A percentile compares a stretch with the other conserved stretches of the same genome.
phyloP scores from a whole-genome alignment of 148 eudicot genomes.

The Heliamphora exappendiculata region DNA sequence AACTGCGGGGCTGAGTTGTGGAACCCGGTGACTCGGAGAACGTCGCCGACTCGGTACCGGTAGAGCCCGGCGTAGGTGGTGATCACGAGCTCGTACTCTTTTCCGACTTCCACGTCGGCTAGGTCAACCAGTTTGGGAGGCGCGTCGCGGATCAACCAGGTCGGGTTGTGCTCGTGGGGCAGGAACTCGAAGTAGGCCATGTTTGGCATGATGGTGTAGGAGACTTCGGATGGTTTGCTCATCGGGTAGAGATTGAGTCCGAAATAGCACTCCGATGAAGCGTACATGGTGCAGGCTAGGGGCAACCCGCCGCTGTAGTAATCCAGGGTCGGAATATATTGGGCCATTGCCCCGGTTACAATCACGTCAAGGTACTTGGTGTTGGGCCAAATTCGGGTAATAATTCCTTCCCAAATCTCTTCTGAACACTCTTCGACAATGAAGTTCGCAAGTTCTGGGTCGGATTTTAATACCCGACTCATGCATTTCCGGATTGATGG shows the following conservation, averaged over 20 bases:
- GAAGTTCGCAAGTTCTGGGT: slow-evolving; percentile 48
- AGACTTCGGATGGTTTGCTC: slow-evolving; percentile 70
- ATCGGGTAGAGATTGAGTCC: slow-evolving; percentile 78
- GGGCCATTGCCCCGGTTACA: slow-evolving; percentile 88
- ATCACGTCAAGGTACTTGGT: slow-evolving; percentile 75
- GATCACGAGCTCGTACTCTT: slow-evolving; percentile 81
- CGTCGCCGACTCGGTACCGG: slow-evolving; percentile 81
- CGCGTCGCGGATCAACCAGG: slow-evolving; percentile 20
- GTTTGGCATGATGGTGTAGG: slow-evolving; percentile 92
- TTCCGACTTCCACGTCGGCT: slow-evolving; percentile 65
- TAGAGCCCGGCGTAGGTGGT: slow-evolving; percentile 72
- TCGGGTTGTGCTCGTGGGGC: slow-evolving; percentile 33
- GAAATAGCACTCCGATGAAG: slow-evolving; percentile 74
- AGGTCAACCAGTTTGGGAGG: slow-evolving; percentile 49
- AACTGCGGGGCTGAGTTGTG: slow-evolving; percentile 87
- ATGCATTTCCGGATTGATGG: slow-evolving; percentile 26
- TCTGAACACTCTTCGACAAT: slow-evolving; percentile 31
- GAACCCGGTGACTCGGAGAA: slow-evolving; percentile 81
- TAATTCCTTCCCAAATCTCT: slow-evolving; percentile 71
- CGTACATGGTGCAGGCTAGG: slow-evolving; percentile 72
- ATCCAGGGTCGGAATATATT: slow-evolving; percentile 69
- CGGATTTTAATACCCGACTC: slow-evolving; percentile 35
- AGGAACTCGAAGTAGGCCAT: slow-evolving; percentile 89
- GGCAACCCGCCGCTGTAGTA: slow-evolving; percentile 77
- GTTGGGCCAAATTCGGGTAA: slow-evolving; percentile 75